Evolutionary conservation across 768 basidiomycete species (phyloP).

Genomic region (Guyanaporus albipodus): DNA sequence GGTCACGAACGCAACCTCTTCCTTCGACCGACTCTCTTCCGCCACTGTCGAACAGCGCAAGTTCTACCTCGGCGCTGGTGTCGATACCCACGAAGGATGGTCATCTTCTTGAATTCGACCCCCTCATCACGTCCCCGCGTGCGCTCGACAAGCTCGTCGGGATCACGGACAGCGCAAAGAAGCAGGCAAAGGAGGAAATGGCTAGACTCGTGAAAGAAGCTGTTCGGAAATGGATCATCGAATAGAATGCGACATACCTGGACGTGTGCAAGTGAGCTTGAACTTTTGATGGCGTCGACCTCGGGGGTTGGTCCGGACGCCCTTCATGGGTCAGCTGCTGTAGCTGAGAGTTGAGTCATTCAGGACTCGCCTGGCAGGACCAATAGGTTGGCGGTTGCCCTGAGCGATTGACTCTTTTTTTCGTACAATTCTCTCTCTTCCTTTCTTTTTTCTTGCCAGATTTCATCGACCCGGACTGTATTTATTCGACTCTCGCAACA

Average conservation of each 20-base stretch:
- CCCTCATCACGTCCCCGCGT: constrained; percentile 66
- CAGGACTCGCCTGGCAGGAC: too few relatives aligned
- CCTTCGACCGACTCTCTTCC: background rate
- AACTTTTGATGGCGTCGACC: too few relatives aligned
- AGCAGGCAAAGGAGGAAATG: constrained; percentile 77
- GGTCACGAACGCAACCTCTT: constrained; percentile 30
- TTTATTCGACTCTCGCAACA: constrained; percentile 12
- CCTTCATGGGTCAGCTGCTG: too few relatives aligned
- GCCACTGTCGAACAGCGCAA: background rate
- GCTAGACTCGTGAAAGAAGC: constrained; percentile 65
- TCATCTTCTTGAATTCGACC: constrained; percentile 81
- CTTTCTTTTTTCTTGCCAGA: too few relatives aligned
- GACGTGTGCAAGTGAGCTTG: too few relatives aligned
- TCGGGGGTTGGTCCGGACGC: too few relatives aligned
- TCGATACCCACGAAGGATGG: constrained; percentile 81
- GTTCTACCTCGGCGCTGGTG: constrained; percentile 54
- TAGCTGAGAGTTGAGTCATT: too few relatives aligned
- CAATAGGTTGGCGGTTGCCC: too few relatives aligned
- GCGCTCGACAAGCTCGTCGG: constrained; percentile 74
- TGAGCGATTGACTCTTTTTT: background rate
- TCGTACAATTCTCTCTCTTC: background rate
- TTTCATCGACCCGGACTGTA: constrained; percentile 1
- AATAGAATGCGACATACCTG: constrained; percentile 18
- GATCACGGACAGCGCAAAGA: constrained; percentile 78
- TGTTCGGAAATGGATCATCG: constrained; percentile 73